Conservation (phyloP, 2,329 filamentous ascomycete genomes). For the Aspergillus pseudoterreus region DNA sequence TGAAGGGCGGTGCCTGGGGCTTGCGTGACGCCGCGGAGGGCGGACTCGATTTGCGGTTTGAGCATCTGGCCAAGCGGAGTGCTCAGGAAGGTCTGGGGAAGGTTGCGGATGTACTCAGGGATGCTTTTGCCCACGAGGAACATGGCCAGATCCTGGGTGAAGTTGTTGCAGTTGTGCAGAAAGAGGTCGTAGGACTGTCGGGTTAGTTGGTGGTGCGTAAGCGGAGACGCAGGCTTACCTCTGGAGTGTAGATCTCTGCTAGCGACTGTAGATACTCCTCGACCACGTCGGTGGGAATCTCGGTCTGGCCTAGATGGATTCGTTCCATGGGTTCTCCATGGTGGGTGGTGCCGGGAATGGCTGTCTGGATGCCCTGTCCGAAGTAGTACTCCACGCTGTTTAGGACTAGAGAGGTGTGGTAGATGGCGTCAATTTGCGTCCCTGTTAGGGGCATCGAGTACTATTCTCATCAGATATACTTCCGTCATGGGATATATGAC, state of each 20-base stretch:
- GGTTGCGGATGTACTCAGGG: constrained; percentile 76
- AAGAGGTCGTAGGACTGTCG: constrained; percentile 79
- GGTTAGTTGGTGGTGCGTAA: constrained; percentile 6
- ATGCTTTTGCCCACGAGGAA: constrained; percentile 88
- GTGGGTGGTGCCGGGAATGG: constrained; percentile 76
- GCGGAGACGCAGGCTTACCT: constrained; percentile 46
- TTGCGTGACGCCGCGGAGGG: constrained; percentile 61
- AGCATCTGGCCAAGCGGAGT: constrained; percentile 88
- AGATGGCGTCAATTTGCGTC: constrained; percentile 81
- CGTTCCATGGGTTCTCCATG: constrained; percentile 79
- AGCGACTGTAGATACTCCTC: constrained; percentile 84
- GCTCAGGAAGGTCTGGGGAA: constrained; percentile 79
- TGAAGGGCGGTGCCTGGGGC: constrained; percentile 42
- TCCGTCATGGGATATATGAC: neutral
- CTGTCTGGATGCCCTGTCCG: constrained; percentile 80
- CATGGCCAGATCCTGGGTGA: constrained; percentile 85
- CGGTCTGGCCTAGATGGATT: constrained; percentile 70
- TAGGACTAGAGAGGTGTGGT: constrained; percentile 88
- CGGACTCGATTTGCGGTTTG: constrained; percentile 67
- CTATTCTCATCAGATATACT: constrained; percentile 27
- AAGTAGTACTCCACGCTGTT: constrained; percentile 86
- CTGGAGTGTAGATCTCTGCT: constrained; percentile 73
- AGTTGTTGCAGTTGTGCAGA: constrained; percentile 95
- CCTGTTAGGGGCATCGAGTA: constrained; percentile 60
- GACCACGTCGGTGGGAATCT: constrained; percentile 75